phyloP scores from a whole-genome alignment of 176 grass and related monocot genomes.

The Poa pratensis region DNA sequence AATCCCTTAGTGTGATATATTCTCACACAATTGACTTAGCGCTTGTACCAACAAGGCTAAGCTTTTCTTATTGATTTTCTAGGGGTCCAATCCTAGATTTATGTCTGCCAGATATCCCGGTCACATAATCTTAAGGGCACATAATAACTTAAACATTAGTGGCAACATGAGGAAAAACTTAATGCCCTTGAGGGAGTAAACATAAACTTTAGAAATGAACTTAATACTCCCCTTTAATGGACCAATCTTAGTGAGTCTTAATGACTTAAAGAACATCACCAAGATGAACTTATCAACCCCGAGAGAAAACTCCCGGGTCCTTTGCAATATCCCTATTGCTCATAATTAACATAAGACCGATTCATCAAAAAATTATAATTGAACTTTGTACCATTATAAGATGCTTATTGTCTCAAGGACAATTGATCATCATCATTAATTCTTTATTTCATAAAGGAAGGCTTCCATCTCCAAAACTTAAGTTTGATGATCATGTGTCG shows the following conservation, averaged over 20 bases:
- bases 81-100: too few relatives aligned
- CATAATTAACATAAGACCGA: too few relatives aligned
- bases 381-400: not conserved
- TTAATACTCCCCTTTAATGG: not conserved
- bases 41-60: not conserved
- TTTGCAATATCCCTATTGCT: too few relatives aligned
- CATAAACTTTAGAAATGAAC: not conserved
- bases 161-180: not conserved
- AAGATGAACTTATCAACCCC: too few relatives aligned
- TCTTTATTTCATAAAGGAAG: not conserved
- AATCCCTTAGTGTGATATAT: not conserved
- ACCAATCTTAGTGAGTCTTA: not conserved
- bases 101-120: too few relatives aligned
- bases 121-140: not conserved
- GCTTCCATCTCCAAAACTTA: not conserved
- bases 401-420: not conserved
- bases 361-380: not conserved
- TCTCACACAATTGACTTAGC: not conserved
- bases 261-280: not conserved
- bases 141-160: not conserved
- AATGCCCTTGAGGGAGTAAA: not conserved
- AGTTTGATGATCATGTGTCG: not conserved
- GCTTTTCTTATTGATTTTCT: not conserved
- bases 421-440: too few relatives aligned
- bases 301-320: too few relatives aligned